Percentiles rank a stretch among this genome's conserved stretches.
Evolutionary conservation across 257 asterid genomes (phyloP).

Genomic region (Phtheirospermum japonicum): DNA sequence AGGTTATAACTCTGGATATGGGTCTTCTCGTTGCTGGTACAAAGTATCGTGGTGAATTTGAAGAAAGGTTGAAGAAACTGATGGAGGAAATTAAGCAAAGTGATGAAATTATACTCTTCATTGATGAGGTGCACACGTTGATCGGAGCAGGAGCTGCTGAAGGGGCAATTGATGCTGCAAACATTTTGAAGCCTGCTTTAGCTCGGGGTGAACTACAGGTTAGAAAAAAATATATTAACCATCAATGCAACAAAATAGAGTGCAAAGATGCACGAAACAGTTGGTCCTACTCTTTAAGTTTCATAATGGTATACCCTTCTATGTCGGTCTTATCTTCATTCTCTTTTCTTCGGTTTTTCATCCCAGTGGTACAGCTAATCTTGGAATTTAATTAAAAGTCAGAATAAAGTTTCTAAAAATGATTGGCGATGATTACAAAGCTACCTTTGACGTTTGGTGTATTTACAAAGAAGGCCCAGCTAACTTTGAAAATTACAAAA

Average conservation of each 20-base stretch:
- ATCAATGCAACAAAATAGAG: constrained; percentile 1
- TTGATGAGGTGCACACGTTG: constrained; percentile 95
- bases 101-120: constrained; percentile 86
- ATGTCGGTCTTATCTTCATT: not conserved
- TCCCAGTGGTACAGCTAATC: constrained; percentile 4
- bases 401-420: not conserved
- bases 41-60: constrained; percentile 98
- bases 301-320: not conserved
- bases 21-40: constrained; percentile 98
- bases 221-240: constrained; percentile 2
- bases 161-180: constrained; percentile 97
- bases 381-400: constrained; percentile 3
- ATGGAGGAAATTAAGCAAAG: constrained; percentile 96
- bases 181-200: constrained; percentile 90
- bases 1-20: constrained; percentile 96
- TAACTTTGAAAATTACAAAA: not conserved
- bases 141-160: constrained; percentile 99
- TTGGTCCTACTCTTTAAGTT: not conserved
- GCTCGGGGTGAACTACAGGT: constrained; percentile 99
- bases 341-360: not conserved
- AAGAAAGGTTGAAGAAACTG: constrained; percentile 88
- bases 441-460: not conserved
- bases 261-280: not conserved
- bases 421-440: not conserved
- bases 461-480: not conserved